phyloP scores from a whole-genome alignment of 163 green algal species.

The Volvox carteri region DNA sequence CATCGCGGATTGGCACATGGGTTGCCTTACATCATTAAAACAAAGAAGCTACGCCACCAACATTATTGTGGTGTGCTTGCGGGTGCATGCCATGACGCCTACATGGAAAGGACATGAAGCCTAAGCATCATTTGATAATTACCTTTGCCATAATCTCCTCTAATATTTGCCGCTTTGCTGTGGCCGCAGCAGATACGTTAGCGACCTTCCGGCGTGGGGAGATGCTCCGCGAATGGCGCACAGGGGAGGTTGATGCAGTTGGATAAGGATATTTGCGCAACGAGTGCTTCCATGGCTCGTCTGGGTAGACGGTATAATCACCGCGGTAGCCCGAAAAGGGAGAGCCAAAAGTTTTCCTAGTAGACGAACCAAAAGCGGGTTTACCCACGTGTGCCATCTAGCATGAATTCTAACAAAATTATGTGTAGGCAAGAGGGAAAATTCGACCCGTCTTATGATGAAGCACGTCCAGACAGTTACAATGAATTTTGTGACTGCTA shows the following conservation, averaged over 20 bases:
- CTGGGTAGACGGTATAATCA: conserved; percentile 33
- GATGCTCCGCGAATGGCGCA: background rate
- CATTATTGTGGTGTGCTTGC: no score
- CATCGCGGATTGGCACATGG: background rate
- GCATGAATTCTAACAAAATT: no score
- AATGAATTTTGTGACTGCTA: no score
- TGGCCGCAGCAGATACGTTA: no score
- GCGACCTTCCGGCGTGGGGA: background rate
- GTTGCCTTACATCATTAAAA: no score
- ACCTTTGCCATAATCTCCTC: conserved; percentile 29
- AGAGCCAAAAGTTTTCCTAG: conserved; percentile 26
- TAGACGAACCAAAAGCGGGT: background rate
- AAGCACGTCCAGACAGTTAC: no score
- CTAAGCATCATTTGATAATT: no score
- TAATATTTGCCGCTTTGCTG: background rate
- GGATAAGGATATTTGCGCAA: conserved; percentile 36
- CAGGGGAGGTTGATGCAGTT: background rate
- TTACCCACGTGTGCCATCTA: background rate
- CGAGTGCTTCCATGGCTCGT: conserved; percentile 29
- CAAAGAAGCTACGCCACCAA: no score
- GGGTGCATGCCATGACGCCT: background rate
- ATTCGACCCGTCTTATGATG: no score
- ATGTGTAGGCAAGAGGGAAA: no score
- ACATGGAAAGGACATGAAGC: no score
- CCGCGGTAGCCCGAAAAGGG: conserved; percentile 22